Base-by-base conservation (phyloP, 768 basidiomycete species). In the Naganishia vishniacii region DNA sequence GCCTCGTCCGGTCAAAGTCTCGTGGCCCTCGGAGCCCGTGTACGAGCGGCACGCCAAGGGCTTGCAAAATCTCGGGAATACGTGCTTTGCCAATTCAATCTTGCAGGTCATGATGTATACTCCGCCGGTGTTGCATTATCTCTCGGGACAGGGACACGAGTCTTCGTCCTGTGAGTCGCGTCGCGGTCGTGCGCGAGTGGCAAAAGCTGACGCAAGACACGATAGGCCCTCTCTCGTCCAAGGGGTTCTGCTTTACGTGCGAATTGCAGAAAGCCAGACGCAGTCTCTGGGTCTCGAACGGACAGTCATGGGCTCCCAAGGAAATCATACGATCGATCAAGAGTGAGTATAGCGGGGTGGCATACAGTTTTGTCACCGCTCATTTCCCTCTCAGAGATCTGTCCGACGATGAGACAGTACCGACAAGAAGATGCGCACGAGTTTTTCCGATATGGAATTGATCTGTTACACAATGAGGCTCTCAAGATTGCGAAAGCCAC, bases 361-460 rank as follows among this genome's bases (percentile, higher is more conserved):
- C 23, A 3, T 13, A n/a, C 25, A 1, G n/a, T 12, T 23, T 20
- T 41, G 26, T 16, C 20, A 28, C 41, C 28, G 42, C 58, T 66
- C 28, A 65, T 61, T 63, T 34, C 15, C 18, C 23, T 28, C 16
- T 12, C 66, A 97, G 91, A 81, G 8, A 92, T 98, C 65, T 92
- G 92, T 16, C 92, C 91, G 75, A 86, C 89, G 71, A 85, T 97
- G 84, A 84, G 86, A 44, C 83, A 80, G 77, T 91, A 90, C n/a
- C 81, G 91, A 69, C 95, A 99, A 76, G 95, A 99, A 74, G 95
- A 99, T 75, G 86, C 95, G 9, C 95, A 99, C 74, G 95, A 99
- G 77, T 98, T 98, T 73, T 84, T 99, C 51, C 86, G 95, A 32
- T 95, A 93, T 77, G 86, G 87, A 20, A 85, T 97, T 31, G 95